Evolutionary conservation across 1,139 yeast species (phyloP).

Genomic region (Saccharomyces hybrid): DNA sequence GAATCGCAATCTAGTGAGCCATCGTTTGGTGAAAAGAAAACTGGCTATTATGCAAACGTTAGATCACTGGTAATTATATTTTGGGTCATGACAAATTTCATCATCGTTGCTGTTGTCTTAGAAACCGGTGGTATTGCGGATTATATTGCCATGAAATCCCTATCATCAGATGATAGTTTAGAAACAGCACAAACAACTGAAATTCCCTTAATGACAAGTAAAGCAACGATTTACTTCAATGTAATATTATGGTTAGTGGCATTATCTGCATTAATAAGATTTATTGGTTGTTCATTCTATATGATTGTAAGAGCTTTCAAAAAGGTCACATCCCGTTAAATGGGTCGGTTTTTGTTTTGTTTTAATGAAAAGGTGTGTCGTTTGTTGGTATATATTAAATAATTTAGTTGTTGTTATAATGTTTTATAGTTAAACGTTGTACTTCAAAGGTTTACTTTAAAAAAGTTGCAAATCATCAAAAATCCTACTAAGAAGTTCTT

Average conservation of each 20-base stretch:
- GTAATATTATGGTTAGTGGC: conserved; percentile 79
- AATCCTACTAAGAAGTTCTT: too few relatives aligned
- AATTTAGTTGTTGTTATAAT: not conserved
- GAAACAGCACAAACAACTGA: conserved; percentile 17
- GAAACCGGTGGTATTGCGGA: conserved; percentile 51
- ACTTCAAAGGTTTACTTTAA: too few relatives aligned
- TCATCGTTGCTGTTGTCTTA: conserved; percentile 60
- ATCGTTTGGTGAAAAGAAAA: conserved; percentile 46
- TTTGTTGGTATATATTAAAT: not conserved
- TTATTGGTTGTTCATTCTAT: conserved; percentile 59
- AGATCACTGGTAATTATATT: conserved; percentile 72
- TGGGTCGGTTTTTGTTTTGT: not conserved
- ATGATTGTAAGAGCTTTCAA: conserved; percentile 38
- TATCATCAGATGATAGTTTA: conserved; percentile 18
- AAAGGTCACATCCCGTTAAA: conserved; percentile 7
- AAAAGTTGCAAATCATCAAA: too few relatives aligned
- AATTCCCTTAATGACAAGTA: conserved; percentile 24
- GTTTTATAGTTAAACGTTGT: too few relatives aligned
- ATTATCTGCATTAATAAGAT: conserved; percentile 64
- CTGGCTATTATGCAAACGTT: conserved; percentile 65
- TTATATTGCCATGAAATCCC: conserved; percentile 17
- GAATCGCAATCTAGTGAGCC: conserved; percentile 32
- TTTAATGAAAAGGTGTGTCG: not conserved
- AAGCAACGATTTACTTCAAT: conserved; percentile 54
- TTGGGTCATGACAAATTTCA: conserved; percentile 73